Evolutionary conservation across 495 filamentous ascomycete species (phyloP).

Genomic region (Hypomontagnella submonticulosa): DNA sequence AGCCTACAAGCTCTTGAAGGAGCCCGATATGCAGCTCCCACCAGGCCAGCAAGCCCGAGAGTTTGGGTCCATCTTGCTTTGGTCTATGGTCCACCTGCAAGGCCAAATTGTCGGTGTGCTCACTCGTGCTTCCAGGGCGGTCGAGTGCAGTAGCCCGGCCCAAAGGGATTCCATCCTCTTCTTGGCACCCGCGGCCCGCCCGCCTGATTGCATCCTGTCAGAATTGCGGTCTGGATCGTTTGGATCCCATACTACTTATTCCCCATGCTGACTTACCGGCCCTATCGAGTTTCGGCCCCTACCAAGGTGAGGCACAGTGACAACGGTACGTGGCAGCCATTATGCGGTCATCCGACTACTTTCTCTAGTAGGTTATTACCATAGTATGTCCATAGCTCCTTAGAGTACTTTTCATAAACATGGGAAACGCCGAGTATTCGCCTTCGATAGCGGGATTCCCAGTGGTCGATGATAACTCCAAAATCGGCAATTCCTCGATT

Average conservation of each 20-base stretch:
- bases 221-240: constrained; percentile 40
- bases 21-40: constrained; percentile 20
- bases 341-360: constrained; percentile 39
- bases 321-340: constrained; percentile 38
- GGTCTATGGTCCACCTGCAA: constrained; percentile 16
- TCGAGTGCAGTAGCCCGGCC: constrained; percentile 29
- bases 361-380: constrained; percentile 19
- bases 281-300: constrained; percentile 15
- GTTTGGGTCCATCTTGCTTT: constrained; percentile 39
- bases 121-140: constrained; percentile 26
- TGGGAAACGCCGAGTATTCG: constrained; percentile 6
- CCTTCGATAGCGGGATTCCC: constrained; percentile 14
- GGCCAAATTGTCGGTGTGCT: constrained; percentile 42
- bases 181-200: constrained; percentile 39
- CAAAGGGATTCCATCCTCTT: constrained; percentile 26
- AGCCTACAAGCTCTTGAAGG: constrained; percentile 2
- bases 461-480: not conserved
- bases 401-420: not conserved
- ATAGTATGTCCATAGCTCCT: constrained; percentile 2
- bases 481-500: too few relatives aligned
- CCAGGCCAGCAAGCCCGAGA: constrained; percentile 41
- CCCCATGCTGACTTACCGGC: constrained; percentile 15
- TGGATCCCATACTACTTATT: constrained; percentile 11
- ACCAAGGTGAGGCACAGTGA: constrained; percentile 18
- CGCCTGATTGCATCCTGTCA: constrained; percentile 39